Percentiles rank a stretch among this genome's conserved stretches.
Evolutionary conservation across 305 asterid species (phyloP).

Genomic region (Rubia occidens): DNA sequence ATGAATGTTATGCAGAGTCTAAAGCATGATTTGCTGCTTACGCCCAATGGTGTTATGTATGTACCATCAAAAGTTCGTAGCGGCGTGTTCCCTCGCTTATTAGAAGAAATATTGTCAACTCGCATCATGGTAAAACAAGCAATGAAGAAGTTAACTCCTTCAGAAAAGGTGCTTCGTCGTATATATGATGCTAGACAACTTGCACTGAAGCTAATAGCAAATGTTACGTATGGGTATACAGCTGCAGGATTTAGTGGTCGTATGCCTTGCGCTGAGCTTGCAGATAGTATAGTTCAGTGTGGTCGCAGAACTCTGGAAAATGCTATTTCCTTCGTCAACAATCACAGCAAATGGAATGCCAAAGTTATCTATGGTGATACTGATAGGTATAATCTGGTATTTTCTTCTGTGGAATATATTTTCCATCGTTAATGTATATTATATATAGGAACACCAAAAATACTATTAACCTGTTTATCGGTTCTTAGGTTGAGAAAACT

Average conservation of each 20-base stretch:
- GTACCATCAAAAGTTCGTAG: constrained; percentile 65
- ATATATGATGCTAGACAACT: constrained; percentile 89
- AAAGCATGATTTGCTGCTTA: constrained; percentile 53
- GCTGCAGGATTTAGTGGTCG: constrained; percentile 99
- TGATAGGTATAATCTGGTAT: constrained; percentile 48
- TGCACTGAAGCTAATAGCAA: constrained; percentile 95
- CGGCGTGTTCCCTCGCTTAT: constrained; percentile 82
- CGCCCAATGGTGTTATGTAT: constrained; percentile 90
- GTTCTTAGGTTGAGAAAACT: constrained; percentile 5
- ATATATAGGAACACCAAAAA: not conserved
- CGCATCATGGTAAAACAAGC: constrained; percentile 97
- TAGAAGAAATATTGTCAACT: constrained; percentile 89
- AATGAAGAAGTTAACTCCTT: constrained; percentile 71
- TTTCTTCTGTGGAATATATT: not conserved
- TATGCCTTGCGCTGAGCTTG: constrained; percentile 99
- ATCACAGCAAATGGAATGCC: constrained; percentile 72
- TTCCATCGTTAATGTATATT: not conserved
- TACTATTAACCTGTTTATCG: not conserved
- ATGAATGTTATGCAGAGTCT: constrained; percentile 32
- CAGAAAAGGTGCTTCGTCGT: constrained; percentile 70
- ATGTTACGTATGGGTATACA: constrained; percentile 95
- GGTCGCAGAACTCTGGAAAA: constrained; percentile 90
- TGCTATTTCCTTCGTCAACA: constrained; percentile 74
- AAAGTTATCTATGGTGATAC: constrained; percentile 93
- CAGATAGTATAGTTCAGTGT: constrained; percentile 98